These are phyloP conservation scores for Boletus mariae DNA, from an alignment of 1,284 basidiomycete species.

Conservation along the genomic window DNA sequence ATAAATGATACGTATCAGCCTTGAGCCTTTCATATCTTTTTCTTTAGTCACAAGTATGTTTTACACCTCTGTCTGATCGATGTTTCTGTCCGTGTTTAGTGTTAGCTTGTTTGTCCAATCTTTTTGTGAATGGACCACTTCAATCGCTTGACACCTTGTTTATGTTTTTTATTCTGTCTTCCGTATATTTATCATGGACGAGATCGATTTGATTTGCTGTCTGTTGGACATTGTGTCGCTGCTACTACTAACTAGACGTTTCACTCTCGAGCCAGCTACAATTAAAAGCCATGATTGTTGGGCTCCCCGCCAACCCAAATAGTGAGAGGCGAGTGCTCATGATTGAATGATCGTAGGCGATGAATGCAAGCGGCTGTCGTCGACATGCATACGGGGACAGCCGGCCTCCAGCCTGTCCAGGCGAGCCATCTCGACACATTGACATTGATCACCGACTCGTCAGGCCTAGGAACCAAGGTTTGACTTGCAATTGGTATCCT, in stretches of 20 bases:
- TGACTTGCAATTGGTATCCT: too few relatives aligned
- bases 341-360: too few relatives aligned
- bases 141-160: constrained; percentile 22
- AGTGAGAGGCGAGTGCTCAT: too few relatives aligned
- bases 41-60: constrained; percentile 6
- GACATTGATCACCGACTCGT: too few relatives aligned
- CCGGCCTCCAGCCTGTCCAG: too few relatives aligned
- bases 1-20: background rate
- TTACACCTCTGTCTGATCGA: constrained; percentile 5
- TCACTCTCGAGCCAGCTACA: background rate
- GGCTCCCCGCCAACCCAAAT: too few relatives aligned
- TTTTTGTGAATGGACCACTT: constrained; percentile 12
- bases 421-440: too few relatives aligned
- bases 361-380: too few relatives aligned
- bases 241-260: background rate
- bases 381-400: too few relatives aligned
- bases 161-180: constrained; percentile 11
- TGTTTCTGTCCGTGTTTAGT: constrained; percentile 3
- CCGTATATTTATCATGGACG: constrained; percentile 1
- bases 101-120: background rate
- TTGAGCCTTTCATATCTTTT: constrained; percentile 1
- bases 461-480: too few relatives aligned
- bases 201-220: background rate
- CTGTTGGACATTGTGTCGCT: too few relatives aligned
- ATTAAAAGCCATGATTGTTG: background rate